Evolutionary conservation across 371 early-diverging fungal species (phyloP).

Genomic region (Cokeromyces recurvatus): DNA sequence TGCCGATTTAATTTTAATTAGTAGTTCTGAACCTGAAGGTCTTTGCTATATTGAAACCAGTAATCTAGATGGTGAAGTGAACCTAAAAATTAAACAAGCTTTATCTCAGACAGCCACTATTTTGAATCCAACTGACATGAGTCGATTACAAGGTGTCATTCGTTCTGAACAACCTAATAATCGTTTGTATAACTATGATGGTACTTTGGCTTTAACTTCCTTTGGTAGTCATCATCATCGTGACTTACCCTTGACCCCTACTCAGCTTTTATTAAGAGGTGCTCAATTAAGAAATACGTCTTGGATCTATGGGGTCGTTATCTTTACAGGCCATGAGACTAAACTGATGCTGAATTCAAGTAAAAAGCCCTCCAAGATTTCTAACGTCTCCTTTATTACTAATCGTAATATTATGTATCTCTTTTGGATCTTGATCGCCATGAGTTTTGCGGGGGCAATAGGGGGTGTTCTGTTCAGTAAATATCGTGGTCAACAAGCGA

Average conservation of each 20-base stretch:
- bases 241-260: constrained; percentile 68
- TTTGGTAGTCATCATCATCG: constrained; percentile 35
- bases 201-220: constrained; percentile 48
- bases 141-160: constrained; percentile 46
- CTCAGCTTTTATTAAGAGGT: constrained; percentile 65
- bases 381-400: constrained; percentile 70
- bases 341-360: constrained; percentile 72
- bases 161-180: constrained; percentile 78
- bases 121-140: constrained; percentile 49
- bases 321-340: constrained; percentile 84
- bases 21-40: constrained; percentile 74
- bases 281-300: constrained; percentile 80
- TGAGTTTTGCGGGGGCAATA: constrained; percentile 76
- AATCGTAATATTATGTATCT: constrained; percentile 86
- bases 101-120: constrained; percentile 61
- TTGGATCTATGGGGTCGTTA: constrained; percentile 73
- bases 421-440: constrained; percentile 71
- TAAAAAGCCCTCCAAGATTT: constrained; percentile 25
- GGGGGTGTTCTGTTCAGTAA: constrained; percentile 54
- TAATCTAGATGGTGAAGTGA: constrained; percentile 84
- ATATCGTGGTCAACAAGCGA: constrained; percentile 20
- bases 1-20: constrained; percentile 79
- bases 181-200: constrained; percentile 76
- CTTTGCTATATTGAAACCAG: constrained; percentile 90
- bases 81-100: constrained; percentile 84